Evolutionary conservation across 2,329 filamentous ascomycete genomes (phyloP).

Genomic region (Rhynchosporium secalis): DNA sequence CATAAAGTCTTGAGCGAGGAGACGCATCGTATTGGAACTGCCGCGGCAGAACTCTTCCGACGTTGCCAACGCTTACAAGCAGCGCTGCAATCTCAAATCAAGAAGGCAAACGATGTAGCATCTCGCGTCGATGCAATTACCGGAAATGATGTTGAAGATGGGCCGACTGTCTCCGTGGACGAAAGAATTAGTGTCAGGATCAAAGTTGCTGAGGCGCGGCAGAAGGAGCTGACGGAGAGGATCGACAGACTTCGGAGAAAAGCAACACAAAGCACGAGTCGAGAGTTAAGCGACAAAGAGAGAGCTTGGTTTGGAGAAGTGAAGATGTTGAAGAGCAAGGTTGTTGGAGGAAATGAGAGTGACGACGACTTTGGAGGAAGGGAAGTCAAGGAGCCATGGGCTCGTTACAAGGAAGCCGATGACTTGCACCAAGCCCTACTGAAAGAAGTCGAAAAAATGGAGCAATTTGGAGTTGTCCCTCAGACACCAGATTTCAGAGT

Average conservation of each 20-base stretch:
- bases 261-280: slow-evolving; percentile 48
- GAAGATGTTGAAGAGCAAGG: slow-evolving; percentile 43
- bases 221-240: slow-evolving; percentile 56
- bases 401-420: slow-evolving; percentile 55
- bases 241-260: slow-evolving; percentile 59
- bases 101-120: slow-evolving; percentile 64
- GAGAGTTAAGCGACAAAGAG: slow-evolving; percentile 64
- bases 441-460: slow-evolving; percentile 35
- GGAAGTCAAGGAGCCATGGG: slow-evolving; percentile 49
- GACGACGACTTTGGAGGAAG: slow-evolving; percentile 4
- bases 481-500: slow-evolving; percentile 42
- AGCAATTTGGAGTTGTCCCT: slow-evolving; percentile 26
- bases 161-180: slow-evolving; percentile 51
- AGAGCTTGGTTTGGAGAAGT: slow-evolving; percentile 60
- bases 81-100: slow-evolving; percentile 68
- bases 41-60: slow-evolving; percentile 72
- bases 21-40: slow-evolving; percentile 66
- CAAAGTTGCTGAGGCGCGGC: slow-evolving; percentile 53
- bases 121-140: slow-evolving; percentile 66
- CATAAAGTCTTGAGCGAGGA: slow-evolving; percentile 71
- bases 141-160: slow-evolving; percentile 55
- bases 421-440: slow-evolving; percentile 44
- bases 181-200: slow-evolving; percentile 61
- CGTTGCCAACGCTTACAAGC: slow-evolving; percentile 67
- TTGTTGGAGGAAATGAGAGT: slow-evolving; percentile 32